These are phyloP conservation scores for Colletotrichum costaricense DNA, from an alignment of 2,329 filamentous ascomycete genomes.

Conservation along the genomic window DNA sequence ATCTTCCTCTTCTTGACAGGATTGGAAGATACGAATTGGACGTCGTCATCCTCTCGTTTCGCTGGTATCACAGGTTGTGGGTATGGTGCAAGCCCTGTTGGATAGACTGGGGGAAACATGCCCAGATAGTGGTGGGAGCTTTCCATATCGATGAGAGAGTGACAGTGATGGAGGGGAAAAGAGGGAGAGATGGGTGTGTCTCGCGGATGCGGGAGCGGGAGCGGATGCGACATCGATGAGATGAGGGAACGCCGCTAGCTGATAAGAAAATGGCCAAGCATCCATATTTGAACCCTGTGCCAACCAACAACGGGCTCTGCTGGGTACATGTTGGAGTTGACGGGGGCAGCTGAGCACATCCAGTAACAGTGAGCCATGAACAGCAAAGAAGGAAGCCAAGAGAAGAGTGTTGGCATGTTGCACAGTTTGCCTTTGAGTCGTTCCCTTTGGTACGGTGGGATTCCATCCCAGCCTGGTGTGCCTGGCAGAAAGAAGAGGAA, in stretches of 20 bases:
- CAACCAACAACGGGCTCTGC: slow-evolving; percentile 5
- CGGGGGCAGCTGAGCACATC: slow-evolving; percentile 9
- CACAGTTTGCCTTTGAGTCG: slow-evolving; percentile 31
- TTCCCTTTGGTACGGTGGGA: slow-evolving; percentile 23
- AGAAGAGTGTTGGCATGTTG: slow-evolving; percentile 28
- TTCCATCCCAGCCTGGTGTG: neutral
- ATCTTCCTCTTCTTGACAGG: slow-evolving; percentile 52
- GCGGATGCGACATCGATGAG: slow-evolving; percentile 29
- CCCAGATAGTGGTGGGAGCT: slow-evolving; percentile 11
- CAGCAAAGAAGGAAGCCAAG: slow-evolving; percentile 30
- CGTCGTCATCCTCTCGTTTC: slow-evolving; percentile 52
- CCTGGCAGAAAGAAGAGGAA: slow-evolving; percentile 6
- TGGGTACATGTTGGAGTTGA: slow-evolving; percentile 31
- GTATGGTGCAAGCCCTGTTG: neutral
- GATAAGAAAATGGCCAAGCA: slow-evolving; percentile 25
- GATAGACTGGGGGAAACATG: slow-evolving; percentile 29
- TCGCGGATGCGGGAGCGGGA: slow-evolving; percentile 20
- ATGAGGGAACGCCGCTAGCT: slow-evolving; percentile 14
- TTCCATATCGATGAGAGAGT: slow-evolving; percentile 14
- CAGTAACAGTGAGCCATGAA: slow-evolving; percentile 19
- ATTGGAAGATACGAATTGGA: slow-evolving; percentile 57
- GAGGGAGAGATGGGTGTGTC: neutral
- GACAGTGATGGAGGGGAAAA: neutral
- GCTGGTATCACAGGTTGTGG: slow-evolving; percentile 25
- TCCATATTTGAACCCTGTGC: slow-evolving; percentile 33